Base-by-base conservation (phyloP, 2,329 filamentous ascomycete species). In the Elsinoe necatrix region DNA sequence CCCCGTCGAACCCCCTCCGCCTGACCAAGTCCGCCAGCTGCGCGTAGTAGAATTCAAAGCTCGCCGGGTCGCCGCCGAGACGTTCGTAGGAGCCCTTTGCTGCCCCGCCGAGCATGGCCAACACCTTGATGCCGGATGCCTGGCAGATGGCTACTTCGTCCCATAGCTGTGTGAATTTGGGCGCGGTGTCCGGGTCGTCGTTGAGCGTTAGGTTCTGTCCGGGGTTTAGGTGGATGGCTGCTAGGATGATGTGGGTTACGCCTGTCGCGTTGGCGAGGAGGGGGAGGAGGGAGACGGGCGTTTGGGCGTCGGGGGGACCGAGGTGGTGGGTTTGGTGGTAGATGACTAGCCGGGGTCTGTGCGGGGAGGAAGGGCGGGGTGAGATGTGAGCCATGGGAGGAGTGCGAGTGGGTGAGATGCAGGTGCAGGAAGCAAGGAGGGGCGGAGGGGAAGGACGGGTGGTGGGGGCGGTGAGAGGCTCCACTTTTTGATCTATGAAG, bases 41-140 rank as follows among this genome's bases (percentile, higher is more conserved):
- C 0, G 65, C 65, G 66, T 95, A 93, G 72, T 86, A 89, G 14
- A 73, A 69, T 70, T 95, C 86, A 65, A 95, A 95, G 25, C 54
- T 56, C 16, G 75, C 68, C 57, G 81, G 80, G 64, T 85, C 80
- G 2, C 84, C 78, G 57, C 72, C 71, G 16, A 84, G 73, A 56
- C 80, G 76, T 50, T 76, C 73, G 67, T 81, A 95, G 11, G 83
- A 86, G 9, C 90, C 91, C 58, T 80, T 78, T 0, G 89, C 89
- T 1, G 90, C 89, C 14, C 91, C 91, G 37, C 91, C 91, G 1
- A 95, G 76, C 87, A 96, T 93, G 56, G 82, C 88, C 67, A 95
- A 77, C 11, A 95, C 82, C 64, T 86, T 89, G 61, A 95, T 78
- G 41, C 89, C 89, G 5, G 79, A 77, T 1, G 79, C 80, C 68